Evolutionary conservation across 371 early-diverging fungal species (phyloP), one percentile per base, ranked within the genome.

Genomic region (Mortierella sp.): DNA sequence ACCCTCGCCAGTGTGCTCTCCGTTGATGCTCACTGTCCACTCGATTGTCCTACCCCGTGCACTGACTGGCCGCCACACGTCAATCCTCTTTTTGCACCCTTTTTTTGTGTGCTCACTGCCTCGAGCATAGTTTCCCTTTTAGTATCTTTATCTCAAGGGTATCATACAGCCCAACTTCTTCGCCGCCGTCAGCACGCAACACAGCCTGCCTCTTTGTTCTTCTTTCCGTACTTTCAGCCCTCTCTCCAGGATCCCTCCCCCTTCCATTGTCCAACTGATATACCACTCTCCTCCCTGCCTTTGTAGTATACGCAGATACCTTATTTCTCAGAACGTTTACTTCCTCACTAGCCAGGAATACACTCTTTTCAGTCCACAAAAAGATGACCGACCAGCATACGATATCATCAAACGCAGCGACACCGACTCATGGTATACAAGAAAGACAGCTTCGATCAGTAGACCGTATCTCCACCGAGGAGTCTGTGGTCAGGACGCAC

Each of bases 401-500:
- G 14, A 34, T 34, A 34, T 34, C 37, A 14, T 4, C 37, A 34
- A 34, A n/a, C 8, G 9, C n/a, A 37, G 19, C 37, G 62, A 24
- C 54, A 27, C n/a, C n/a, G n/a, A n/a, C n/a, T n/a, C n/a, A 15
- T 44, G 11, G 21, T 34, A 32, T 24, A 43, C 11, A 21, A 23
- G 31, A 8, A 41, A 15, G n/a, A 42, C 42, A 11, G 43, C 12
- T n/a, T 15, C 42, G 31, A 41, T 50, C 59, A 49, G 31, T 27
- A 34, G 44, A 6, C 31, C 37, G 37, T 2, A 8, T 1, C 28
- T 14, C 9, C 4, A 34, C 4, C 14, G 37, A 7, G 14, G 30
- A 21, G 32, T 56, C 72, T 1, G 65, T 61, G 2, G 65, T 60
- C 42, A 64, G 61, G 43, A 60, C 49, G 9, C 57, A 65, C 24